phyloP scores from a whole-genome alignment of 805 yeast genomes.

The Ogataea allantospora region DNA sequence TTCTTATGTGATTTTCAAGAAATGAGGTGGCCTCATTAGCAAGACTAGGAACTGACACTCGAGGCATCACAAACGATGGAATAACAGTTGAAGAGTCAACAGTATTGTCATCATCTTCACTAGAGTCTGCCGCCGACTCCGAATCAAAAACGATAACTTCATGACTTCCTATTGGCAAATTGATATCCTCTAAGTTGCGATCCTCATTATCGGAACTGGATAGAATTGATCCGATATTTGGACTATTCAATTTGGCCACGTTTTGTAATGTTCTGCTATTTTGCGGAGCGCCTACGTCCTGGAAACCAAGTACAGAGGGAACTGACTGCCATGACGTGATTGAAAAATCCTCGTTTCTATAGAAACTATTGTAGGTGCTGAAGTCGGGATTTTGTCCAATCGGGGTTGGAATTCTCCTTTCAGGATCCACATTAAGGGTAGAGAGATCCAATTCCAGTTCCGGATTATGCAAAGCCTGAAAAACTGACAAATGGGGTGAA shows the following conservation, averaged over 20 bases:
- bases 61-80: conserved; percentile 40
- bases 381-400: conserved; percentile 1
- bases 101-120: conserved; percentile 27
- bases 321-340: conserved; percentile 37
- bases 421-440: conserved; percentile 4
- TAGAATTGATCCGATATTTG: conserved; percentile 31
- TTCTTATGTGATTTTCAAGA: conserved; percentile 12
- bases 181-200: conserved; percentile 18
- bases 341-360: conserved; percentile 30
- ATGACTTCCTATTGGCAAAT: conserved; percentile 15
- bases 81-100: conserved; percentile 29
- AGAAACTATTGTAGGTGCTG: conserved; percentile 7
- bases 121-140: conserved; percentile 20
- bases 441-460: conserved; percentile 29
- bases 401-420: conserved; percentile 5
- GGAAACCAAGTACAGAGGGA: conserved; percentile 11
- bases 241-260: conserved; percentile 16
- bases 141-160: conserved; percentile 27
- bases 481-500: conserved; percentile 35
- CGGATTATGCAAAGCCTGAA: conserved; percentile 34
- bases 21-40: conserved; percentile 4
- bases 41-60: conserved; percentile 30
- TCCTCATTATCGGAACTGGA: conserved; percentile 36
- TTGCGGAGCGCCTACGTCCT: conserved; percentile 1
- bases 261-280: conserved; percentile 4